Percentiles rank a stretch among this genome's conserved stretches.
phyloP scores from a whole-genome alignment of 805 yeast genomes.

The Kazachstania taianensis region DNA sequence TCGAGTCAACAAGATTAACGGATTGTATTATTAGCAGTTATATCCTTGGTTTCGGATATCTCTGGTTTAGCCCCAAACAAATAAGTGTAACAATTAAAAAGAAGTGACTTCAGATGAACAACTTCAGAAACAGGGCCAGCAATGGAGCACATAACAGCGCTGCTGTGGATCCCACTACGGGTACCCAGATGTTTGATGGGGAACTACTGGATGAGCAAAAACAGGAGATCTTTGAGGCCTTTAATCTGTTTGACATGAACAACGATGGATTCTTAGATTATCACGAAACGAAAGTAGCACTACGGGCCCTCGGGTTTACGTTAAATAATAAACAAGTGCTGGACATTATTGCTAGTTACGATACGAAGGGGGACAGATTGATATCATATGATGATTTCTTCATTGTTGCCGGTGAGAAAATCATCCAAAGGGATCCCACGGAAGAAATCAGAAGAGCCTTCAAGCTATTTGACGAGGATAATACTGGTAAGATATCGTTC shows the following conservation, averaged over 20 bases:
- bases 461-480: constrained; percentile 77
- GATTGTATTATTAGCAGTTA: no score
- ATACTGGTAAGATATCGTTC: constrained; percentile 74
- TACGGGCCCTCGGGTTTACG: constrained; percentile 88
- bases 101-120: no score
- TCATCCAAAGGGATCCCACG: constrained; percentile 81
- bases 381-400: constrained; percentile 77
- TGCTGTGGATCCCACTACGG: background rate
- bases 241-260: constrained; percentile 84
- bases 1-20: no score
- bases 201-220: constrained; percentile 79
- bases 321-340: constrained; percentile 65
- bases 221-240: constrained; percentile 88
- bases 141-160: background rate
- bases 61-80: no score
- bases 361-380: constrained; percentile 48
- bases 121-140: background rate
- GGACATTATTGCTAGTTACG: constrained; percentile 70
- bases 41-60: no score
- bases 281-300: constrained; percentile 88
- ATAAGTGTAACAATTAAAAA: no score
- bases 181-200: constrained; percentile 19
- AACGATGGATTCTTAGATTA: constrained; percentile 83
- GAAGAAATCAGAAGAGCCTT: constrained; percentile 91
- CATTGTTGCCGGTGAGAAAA: constrained; percentile 60